Base-by-base conservation (phyloP, 805 yeast genomes). In the Kluyveromyces lactis region DNA sequence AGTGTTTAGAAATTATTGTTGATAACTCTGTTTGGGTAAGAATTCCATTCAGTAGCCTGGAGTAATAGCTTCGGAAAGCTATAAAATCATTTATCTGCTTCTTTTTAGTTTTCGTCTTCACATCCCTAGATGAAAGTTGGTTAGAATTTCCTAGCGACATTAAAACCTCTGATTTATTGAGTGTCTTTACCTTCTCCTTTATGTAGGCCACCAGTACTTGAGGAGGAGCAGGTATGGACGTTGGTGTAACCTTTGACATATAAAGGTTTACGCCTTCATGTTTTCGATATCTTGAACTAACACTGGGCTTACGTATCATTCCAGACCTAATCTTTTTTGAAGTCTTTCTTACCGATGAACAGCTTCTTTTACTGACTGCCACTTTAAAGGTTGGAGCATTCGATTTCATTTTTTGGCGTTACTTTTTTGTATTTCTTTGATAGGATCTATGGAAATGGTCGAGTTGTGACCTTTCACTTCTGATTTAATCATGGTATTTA, bases 61-160 rank as follows among this genome's bases (percentile, higher is more conserved):
- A 48, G 38, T 54, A 48, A 31, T 54, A 54, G 13, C 50, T 45
- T 36, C 59, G 43, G 26, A 52, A 54, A 1, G 55, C 56, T 41
- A 54, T 50, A 37, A 54, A 54, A 8, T 51, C 41, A 39, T 54
- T 54, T 10, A 54, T 17, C 15, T 42, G 40, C 28, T 40, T 46
- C 12, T 21, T 21, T 6, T 21, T 21, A 21, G 8, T 23, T 21
- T 16, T 23, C 3, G 9, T 21, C 24, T 21, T 21, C 8, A 21
- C 8, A 6, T 21, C 24, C 9, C 24, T 21, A 6, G 24, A 6
- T 21, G 24, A 9, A 21, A 6, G 24, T 21, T 21, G 24, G 24
- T 6, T 6, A 21, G 24, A 21, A 21, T 21, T 21, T 21, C 9
- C 9, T 6, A 21, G 8, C 6, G 9, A 21, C 24, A 21, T 9